These are phyloP conservation scores for Plasmopara halstedii DNA, from an alignment of 352 stramenopile genomes.

Conservation along the genomic window DNA sequence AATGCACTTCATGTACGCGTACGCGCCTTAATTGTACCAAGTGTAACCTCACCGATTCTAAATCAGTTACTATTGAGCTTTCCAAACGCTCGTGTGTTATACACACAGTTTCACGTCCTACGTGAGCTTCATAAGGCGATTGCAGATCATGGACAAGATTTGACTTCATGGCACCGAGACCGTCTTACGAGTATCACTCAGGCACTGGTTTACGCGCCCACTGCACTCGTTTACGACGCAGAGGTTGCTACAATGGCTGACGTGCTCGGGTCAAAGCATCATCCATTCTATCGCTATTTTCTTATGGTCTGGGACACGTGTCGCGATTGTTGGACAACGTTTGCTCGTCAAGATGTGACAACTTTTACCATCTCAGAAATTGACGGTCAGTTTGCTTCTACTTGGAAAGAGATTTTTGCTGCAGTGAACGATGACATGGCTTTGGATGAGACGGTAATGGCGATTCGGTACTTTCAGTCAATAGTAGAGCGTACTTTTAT, in stretches of 20 bases:
- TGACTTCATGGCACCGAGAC: constrained; percentile 30
- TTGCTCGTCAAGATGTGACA: constrained; percentile 25
- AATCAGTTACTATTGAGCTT: constrained; percentile 15
- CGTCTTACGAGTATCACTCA: constrained; percentile 25
- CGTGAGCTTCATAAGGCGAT: constrained; percentile 25
- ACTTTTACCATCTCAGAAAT: constrained; percentile 25
- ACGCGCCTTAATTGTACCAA: constrained; percentile 19
- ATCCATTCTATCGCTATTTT: constrained; percentile 24
- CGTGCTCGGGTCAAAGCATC: constrained; percentile 19
- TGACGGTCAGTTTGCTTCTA: constrained; percentile 14
- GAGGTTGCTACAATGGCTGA: constrained; percentile 25
- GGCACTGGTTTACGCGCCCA: constrained; percentile 26
- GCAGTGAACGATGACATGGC: constrained; percentile 20
- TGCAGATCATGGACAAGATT: constrained; percentile 11
- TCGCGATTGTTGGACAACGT: constrained; percentile 26
- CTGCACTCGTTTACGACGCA: constrained; percentile 13
- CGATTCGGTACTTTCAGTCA: constrained; percentile 26
- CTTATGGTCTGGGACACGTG: constrained; percentile 21
- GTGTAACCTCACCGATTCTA: constrained; percentile 4
- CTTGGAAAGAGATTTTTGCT: constrained; percentile 21
- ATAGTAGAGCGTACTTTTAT: constrained; percentile 27
- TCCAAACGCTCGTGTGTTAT: constrained; percentile 20
- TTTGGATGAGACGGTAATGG: constrained; percentile 26
- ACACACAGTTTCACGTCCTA: constrained; percentile 31
- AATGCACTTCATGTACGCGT: constrained; percentile 19